phyloP scores from a whole-genome alignment of 495 filamentous ascomycete genomes.

The Choiromyces venosus region DNA sequence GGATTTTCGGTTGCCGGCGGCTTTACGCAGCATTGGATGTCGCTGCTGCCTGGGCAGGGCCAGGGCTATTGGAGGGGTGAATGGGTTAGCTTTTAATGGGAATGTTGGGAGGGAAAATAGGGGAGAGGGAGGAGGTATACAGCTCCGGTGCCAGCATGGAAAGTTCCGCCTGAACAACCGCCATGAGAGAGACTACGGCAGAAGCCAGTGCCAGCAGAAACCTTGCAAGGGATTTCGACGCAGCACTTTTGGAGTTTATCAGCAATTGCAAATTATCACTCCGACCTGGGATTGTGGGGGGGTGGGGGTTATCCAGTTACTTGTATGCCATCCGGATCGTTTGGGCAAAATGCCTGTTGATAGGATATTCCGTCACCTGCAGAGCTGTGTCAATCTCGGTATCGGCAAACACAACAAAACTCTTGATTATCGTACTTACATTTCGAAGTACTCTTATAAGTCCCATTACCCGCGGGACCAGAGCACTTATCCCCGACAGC shows the following conservation, averaged over 20 bases:
- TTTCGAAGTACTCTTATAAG: background rate
- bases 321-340: background rate
- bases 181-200: background rate
- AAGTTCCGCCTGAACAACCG: slow-evolving; percentile 9
- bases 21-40: slow-evolving; percentile 18
- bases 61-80: background rate
- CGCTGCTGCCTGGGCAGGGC: slow-evolving; percentile 12
- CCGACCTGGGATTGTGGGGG: background rate
- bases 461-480: background rate
- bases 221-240: slow-evolving; percentile 10
- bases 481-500: slow-evolving; percentile 5
- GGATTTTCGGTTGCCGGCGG: background rate
- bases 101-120: too few species aligned
- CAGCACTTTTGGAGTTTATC: background rate
- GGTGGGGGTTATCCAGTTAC: background rate
- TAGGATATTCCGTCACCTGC: slow-evolving; percentile 1
- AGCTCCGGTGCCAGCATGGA: background rate
- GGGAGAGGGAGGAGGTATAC: background rate
- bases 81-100: background rate
- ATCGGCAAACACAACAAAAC: background rate
- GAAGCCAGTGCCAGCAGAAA: background rate
- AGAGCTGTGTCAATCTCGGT: background rate
- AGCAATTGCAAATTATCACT: background rate
- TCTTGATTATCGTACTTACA: background rate
- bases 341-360: background rate